Evolutionary conservation across 306 rosid genomes (phyloP).

Genomic region (Carpinus viminea): DNA sequence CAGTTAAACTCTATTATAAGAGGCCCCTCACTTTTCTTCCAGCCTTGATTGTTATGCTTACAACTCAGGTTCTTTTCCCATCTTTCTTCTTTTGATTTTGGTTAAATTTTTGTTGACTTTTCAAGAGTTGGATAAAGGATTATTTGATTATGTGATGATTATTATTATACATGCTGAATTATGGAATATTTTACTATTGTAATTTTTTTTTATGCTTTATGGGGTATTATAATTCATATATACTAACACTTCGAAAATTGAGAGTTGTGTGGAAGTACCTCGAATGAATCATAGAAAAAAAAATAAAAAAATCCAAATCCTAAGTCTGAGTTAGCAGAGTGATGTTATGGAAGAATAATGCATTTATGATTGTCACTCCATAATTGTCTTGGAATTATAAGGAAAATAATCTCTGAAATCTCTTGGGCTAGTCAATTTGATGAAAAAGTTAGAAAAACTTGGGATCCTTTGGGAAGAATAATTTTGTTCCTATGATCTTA

Average conservation of each 20-base stretch:
- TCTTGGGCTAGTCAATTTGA: background rate
- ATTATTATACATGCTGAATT: background rate
- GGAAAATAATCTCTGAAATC: background rate
- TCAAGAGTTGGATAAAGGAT: background rate
- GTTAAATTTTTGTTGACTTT: background rate
- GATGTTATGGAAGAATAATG: background rate
- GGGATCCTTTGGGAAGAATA: background rate
- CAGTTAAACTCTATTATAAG: constrained; percentile 68
- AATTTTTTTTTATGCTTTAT: background rate
- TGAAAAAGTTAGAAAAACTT: background rate
- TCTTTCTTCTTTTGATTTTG: background rate
- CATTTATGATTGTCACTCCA: background rate
- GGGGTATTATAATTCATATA: background rate
- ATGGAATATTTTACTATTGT: background rate
- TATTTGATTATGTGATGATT: background rate
- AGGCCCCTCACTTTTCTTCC: constrained; percentile 62
- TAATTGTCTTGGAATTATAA: background rate
- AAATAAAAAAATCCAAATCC: background rate
- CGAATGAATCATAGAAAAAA: background rate
- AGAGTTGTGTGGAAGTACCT: background rate
- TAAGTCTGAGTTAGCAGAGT: background rate
- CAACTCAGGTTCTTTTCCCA: constrained; percentile 74
- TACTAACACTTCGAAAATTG: background rate
- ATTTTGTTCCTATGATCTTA: background rate
- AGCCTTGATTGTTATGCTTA: constrained; percentile 69